Evolutionary conservation across 192 early-diverging fungal genomes (phyloP).

Genomic region (Entomortierella beljakovae): DNA sequence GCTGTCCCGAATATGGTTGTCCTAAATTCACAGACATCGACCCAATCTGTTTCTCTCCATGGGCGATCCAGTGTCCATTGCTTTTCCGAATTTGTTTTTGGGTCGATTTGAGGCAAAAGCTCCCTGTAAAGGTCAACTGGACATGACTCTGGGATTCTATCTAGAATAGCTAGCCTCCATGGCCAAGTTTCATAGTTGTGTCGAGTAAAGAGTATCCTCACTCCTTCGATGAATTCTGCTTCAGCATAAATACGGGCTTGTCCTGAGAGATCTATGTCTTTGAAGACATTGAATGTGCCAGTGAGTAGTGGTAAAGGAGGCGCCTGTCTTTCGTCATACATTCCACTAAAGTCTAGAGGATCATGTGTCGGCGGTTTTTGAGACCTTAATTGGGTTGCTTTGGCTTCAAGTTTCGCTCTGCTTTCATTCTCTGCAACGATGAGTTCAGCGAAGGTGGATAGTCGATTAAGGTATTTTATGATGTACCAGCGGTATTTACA

Average conservation of each 20-base stretch:
- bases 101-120: slow-evolving; percentile 47
- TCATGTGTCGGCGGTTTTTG: not conserved
- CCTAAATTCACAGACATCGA: slow-evolving; percentile 59
- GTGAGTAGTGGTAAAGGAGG: slow-evolving; percentile 50
- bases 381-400: not conserved
- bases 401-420: slow-evolving; percentile 16
- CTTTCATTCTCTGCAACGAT: slow-evolving; percentile 23
- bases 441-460: slow-evolving; percentile 72
- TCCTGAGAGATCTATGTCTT: slow-evolving; percentile 69
- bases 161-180: slow-evolving; percentile 69
- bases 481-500: slow-evolving; percentile 65
- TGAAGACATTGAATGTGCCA: slow-evolving; percentile 65
- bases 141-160: slow-evolving; percentile 68
- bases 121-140: slow-evolving; percentile 58
- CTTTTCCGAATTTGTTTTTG: slow-evolving; percentile 19
- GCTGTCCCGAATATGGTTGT: slow-evolving; percentile 53
- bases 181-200: slow-evolving; percentile 70
- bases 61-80: slow-evolving; percentile 57
- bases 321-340: slow-evolving; percentile 27
- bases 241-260: slow-evolving; percentile 70
- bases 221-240: slow-evolving; percentile 64
- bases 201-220: slow-evolving; percentile 70
- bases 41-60: slow-evolving; percentile 72
- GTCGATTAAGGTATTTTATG: slow-evolving; percentile 70
- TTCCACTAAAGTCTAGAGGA: slow-evolving; percentile 16